phyloP scores from a whole-genome alignment of 1,284 basidiomycete genomes.

The Volvariella volvacea region DNA sequence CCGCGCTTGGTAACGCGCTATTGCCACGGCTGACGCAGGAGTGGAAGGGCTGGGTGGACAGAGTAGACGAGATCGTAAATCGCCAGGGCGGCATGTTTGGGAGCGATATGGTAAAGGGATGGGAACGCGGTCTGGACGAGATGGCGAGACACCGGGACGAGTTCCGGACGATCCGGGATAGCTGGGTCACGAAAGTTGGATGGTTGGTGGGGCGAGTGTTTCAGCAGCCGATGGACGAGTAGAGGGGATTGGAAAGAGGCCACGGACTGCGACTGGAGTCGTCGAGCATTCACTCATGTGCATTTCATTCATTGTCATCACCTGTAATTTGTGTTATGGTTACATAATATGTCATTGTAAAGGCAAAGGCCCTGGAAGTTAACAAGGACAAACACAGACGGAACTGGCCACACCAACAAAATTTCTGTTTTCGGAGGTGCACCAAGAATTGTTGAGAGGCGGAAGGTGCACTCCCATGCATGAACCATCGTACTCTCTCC shows the following conservation, averaged over 20 bases:
- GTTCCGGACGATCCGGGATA: conserved; percentile 57
- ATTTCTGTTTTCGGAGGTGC: background rate
- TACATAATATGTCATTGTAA: no score
- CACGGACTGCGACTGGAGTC: no score
- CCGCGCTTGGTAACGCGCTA: conserved; percentile 47
- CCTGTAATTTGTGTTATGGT: no score
- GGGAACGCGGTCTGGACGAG: conserved; percentile 63
- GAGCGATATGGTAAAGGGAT: conserved; percentile 54
- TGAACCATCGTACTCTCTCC: conserved; percentile 45
- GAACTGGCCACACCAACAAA: background rate
- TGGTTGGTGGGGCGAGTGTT: conserved; percentile 63
- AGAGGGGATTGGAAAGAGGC: no score
- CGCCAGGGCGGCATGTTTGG: conserved; percentile 74
- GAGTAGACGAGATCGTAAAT: conserved; percentile 62
- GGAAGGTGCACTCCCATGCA: conserved; percentile 39
- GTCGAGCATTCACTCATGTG: background rate
- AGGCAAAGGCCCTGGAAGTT: no score
- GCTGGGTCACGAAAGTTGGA: conserved; percentile 67
- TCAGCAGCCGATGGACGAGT: conserved; percentile 53
- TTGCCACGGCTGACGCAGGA: conserved; percentile 59
- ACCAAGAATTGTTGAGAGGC: conserved; percentile 5
- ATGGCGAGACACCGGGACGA: conserved; percentile 28
- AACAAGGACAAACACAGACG: background rate
- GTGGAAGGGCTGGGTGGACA: conserved; percentile 72
- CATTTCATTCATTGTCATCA: background rate